Base-by-base conservation (phyloP, 176 grass and related monocot species). In the Thalia dealbata region DNA sequence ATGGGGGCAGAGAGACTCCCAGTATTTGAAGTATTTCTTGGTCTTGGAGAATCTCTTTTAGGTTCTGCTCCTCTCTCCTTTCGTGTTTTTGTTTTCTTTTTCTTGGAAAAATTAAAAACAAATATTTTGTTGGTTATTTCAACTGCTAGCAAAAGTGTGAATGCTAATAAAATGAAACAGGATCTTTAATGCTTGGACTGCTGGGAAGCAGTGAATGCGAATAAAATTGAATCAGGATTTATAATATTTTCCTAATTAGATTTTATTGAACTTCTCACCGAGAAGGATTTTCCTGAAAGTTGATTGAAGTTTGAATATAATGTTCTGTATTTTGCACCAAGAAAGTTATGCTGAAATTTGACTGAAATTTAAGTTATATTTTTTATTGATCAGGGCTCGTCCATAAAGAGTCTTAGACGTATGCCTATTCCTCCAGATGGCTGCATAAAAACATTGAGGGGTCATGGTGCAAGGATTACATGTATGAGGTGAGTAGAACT, bases 391-490 rank as follows among this genome's bases (percentile, higher is more conserved):
- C 73, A 96, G 92, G 92, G 92, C 82, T 67, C 61, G 75, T 41
- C 64, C 64, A 27, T 78, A 76, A 89, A 83, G 71, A 38, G 32
- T 38, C 32, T 38, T 38, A 38, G 68, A 43, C 74, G 13, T 79
- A 59, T 76, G 16, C 83, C 73, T 54, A 79, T 78, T 50, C 12
- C 11, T 74, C 79, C 52, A 71, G 70, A 75, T 65, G 78, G 14
- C 25, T 63, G 44, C 77, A 50, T 61, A 24, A 24, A 25, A n/a
- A 90, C 32, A 25, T 78, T 84, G 64, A 85, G 11, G 32, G 81
- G 44, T 78, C 92, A 96, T 86, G 71, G 87, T 73, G 85, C 92
- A 85, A 88, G 82, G 75, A 88, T 92, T 70, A 92, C 92, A 66
- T 86, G 78, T 77, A 86, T 88, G 82, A 85, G 92, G 92, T 96